A percentile compares a stretch with the other conserved stretches of the same genome.
Conservation (phyloP, 441 rosid genomes). For the Pelargonium citronellum region DNA sequence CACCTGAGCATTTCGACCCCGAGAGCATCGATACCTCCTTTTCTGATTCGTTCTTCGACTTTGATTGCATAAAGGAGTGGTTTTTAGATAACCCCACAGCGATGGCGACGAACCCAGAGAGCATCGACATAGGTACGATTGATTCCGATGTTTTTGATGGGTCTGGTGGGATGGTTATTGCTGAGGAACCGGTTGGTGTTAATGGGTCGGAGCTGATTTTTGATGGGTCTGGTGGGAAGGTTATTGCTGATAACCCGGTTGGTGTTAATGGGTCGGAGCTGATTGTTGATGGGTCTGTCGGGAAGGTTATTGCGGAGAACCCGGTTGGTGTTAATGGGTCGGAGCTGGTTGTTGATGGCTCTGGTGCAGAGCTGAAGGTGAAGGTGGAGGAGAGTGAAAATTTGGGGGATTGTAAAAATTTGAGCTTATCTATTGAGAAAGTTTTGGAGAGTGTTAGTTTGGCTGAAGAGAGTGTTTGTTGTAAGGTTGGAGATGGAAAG, state of each 20-base stretch:
- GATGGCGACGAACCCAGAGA: slow-evolving; percentile 17
- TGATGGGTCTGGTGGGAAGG: slow-evolving; percentile 9
- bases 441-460: slow-evolving; percentile 42
- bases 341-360: neutral
- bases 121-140: neutral
- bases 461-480: slow-evolving; percentile 15
- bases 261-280: slow-evolving; percentile 9
- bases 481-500: slow-evolving; percentile 12
- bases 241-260: slow-evolving; percentile 6
- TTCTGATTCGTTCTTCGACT: slow-evolving; percentile 55
- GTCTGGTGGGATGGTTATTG: slow-evolving; percentile 13
- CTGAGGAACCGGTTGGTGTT: slow-evolving; percentile 13
- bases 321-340: slow-evolving; percentile 12
- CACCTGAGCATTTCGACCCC: slow-evolving; percentile 13
- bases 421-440: slow-evolving; percentile 43
- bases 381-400: slow-evolving; percentile 24
- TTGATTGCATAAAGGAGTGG: slow-evolving; percentile 48
- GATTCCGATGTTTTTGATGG: slow-evolving; percentile 31
- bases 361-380: slow-evolving; percentile 29
- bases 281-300: slow-evolving; percentile 21
- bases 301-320: neutral
- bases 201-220: slow-evolving; percentile 1
- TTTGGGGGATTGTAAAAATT: slow-evolving; percentile 12
- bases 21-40: slow-evolving; percentile 25
- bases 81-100: slow-evolving; percentile 33